phyloP scores from a whole-genome alignment of 805 yeast genomes.

The Ogataea trehalophila region DNA sequence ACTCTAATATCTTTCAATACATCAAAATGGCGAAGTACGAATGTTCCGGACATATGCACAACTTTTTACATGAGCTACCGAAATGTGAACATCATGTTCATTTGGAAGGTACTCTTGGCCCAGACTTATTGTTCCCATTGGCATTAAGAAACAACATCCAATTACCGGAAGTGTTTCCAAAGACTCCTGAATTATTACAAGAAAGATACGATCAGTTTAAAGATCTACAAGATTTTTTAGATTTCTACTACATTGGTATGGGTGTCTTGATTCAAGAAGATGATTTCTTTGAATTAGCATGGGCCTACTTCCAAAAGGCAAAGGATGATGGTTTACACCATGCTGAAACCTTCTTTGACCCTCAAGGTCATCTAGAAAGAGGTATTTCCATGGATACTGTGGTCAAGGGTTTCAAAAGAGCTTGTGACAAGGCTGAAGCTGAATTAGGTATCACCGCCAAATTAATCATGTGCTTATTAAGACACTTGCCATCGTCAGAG shows the following conservation, averaged over 20 bases:
- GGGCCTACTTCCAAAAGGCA: conserved; percentile 62
- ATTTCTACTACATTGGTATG: conserved; percentile 78
- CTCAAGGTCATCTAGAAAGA: conserved; percentile 76
- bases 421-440: conserved; percentile 54
- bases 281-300: conserved; percentile 77
- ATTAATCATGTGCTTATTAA: conserved; percentile 74
- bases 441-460: conserved; percentile 63
- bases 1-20: background rate
- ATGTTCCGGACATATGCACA: conserved; percentile 35
- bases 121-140: conserved; percentile 63
- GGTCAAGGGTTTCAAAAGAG: conserved; percentile 61
- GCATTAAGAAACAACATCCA: conserved; percentile 59
- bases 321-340: conserved; percentile 56
- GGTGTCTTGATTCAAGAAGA: conserved; percentile 62
- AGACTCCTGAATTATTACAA: conserved; percentile 50
- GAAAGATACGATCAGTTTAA: conserved; percentile 57
- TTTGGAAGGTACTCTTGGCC: conserved; percentile 77
- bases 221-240: conserved; percentile 72
- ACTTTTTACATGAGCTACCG: conserved; percentile 65
- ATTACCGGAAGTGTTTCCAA: conserved; percentile 62
- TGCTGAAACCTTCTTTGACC: conserved; percentile 78
- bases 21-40: conserved; percentile 20
- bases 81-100: conserved; percentile 88
- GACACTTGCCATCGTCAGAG: conserved; percentile 63
- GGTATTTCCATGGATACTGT: conserved; percentile 57